These are phyloP conservation scores for Russula emetica DNA, from an alignment of 768 basidiomycete genomes.

Conservation along the genomic window DNA sequence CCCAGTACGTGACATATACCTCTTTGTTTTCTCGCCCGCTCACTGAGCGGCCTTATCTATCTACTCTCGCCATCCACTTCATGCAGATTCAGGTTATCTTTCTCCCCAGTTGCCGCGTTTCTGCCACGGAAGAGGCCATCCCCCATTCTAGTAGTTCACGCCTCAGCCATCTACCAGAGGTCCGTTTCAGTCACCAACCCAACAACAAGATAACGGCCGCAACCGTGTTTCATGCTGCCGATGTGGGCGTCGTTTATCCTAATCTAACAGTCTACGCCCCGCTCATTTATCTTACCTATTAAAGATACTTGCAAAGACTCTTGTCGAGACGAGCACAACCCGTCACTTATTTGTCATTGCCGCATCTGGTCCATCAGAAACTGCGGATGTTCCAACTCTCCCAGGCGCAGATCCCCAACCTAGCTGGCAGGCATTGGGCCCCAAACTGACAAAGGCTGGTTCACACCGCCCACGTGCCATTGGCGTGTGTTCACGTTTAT, in stretches of 20 bases:
- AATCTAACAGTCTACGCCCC: background rate
- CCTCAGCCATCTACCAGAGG: slow-evolving; percentile 25
- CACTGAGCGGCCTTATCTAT: background rate
- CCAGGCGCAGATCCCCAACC: slow-evolving; percentile 18
- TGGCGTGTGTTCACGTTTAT: slow-evolving; percentile 15
- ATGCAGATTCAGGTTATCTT: slow-evolving; percentile 27
- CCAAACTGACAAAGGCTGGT: slow-evolving; percentile 23
- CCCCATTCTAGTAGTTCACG: slow-evolving; percentile 19
- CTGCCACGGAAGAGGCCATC: slow-evolving; percentile 22
- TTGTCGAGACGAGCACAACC: slow-evolving; percentile 21
- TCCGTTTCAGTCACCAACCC: slow-evolving; percentile 23
- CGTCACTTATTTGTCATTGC: slow-evolving; percentile 28
- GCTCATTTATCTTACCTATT: slow-evolving; percentile 11
- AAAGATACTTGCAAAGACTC: slow-evolving; percentile 20
- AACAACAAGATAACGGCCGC: slow-evolving; percentile 26
- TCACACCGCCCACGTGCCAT: slow-evolving; percentile 13
- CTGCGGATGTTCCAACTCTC: slow-evolving; percentile 13
- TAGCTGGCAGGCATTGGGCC: slow-evolving; percentile 17
- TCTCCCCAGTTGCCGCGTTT: slow-evolving; percentile 22
- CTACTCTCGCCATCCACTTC: background rate
- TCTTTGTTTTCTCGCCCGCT: background rate
- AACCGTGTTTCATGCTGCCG: slow-evolving; percentile 22
- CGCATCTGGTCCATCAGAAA: slow-evolving; percentile 25
- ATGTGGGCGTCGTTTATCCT: slow-evolving; percentile 19
- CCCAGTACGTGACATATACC: slow-evolving; percentile 22